These are phyloP conservation scores for Blastobotrys buckinghamii DNA, from an alignment of 1,139 yeast species.

Conservation along the genomic window DNA sequence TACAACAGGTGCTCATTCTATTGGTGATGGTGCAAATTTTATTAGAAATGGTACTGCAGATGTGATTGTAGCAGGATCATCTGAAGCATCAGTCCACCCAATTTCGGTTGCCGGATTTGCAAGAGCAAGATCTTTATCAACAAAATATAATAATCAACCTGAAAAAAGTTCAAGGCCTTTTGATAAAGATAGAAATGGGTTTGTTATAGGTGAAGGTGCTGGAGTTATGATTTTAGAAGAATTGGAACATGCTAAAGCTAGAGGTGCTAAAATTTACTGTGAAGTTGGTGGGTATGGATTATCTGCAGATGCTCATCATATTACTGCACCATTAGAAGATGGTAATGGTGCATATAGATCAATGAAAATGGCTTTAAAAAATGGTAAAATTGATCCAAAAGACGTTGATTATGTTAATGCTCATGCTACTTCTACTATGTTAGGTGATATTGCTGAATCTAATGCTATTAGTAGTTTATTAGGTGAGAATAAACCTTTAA, in stretches of 20 bases:
- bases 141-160: constrained; percentile 59
- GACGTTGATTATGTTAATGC: constrained; percentile 80
- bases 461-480: constrained; percentile 55
- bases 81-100: constrained; percentile 87
- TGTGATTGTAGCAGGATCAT: constrained; percentile 87
- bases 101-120: constrained; percentile 87
- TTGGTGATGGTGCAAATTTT: constrained; percentile 87
- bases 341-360: constrained; percentile 85
- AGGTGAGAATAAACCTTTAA: constrained; percentile 19
- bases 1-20: constrained; percentile 91
- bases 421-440: constrained; percentile 88
- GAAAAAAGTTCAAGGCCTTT: constrained; percentile 77
- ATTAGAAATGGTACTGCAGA: constrained; percentile 76
- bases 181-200: constrained; percentile 72
- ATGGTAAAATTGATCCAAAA: constrained; percentile 40
- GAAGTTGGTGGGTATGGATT: constrained; percentile 85
- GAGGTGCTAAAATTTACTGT: constrained; percentile 62
- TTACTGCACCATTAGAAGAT: constrained; percentile 79
- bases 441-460: constrained; percentile 90
- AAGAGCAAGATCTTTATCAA: constrained; percentile 74
- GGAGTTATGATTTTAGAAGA: constrained; percentile 76
- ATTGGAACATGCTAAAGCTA: constrained; percentile 61
- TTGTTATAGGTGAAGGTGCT: constrained; percentile 90
- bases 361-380: constrained; percentile 67
- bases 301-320: constrained; percentile 88